Evolutionary conservation across 1,284 basidiomycete species (phyloP).

Genomic region (Heimioporus punctisporus): DNA sequence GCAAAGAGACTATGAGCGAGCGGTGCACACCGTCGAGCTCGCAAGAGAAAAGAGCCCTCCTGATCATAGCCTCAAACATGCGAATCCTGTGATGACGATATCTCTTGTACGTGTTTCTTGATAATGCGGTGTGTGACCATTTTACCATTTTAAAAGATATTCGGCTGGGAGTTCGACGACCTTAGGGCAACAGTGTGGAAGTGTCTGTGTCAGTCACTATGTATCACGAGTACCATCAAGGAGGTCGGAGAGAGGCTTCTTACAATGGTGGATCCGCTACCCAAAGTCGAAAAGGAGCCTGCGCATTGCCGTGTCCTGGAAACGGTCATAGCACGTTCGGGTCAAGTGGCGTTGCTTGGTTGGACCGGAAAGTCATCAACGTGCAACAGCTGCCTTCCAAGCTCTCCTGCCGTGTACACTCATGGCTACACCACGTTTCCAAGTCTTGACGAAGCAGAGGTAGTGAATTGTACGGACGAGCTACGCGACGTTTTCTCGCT

Average conservation of each 20-base stretch:
- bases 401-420: not conserved
- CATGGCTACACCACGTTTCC: no score
- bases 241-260: not conserved
- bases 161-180: not conserved
- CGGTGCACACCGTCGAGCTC: not conserved
- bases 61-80: not conserved
- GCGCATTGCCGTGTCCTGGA: not conserved
- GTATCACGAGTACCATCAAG: not conserved
- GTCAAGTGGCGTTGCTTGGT: not conserved
- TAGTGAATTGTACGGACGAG: not conserved
- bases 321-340: not conserved
- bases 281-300: not conserved
- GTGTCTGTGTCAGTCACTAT: not conserved
- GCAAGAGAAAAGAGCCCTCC: not conserved
- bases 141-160: not conserved
- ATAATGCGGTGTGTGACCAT: not conserved
- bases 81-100: not conserved
- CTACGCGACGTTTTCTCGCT: not conserved
- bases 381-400: slow-evolving; percentile 1
- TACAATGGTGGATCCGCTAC: not conserved
- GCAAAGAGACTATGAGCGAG: not conserved
- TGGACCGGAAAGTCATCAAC: not conserved
- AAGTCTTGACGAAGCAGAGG: not conserved
- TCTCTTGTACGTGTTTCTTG: not conserved
- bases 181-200: not conserved